Conservation (phyloP, 306 rosid species). For the Castanopsis chinensis region DNA sequence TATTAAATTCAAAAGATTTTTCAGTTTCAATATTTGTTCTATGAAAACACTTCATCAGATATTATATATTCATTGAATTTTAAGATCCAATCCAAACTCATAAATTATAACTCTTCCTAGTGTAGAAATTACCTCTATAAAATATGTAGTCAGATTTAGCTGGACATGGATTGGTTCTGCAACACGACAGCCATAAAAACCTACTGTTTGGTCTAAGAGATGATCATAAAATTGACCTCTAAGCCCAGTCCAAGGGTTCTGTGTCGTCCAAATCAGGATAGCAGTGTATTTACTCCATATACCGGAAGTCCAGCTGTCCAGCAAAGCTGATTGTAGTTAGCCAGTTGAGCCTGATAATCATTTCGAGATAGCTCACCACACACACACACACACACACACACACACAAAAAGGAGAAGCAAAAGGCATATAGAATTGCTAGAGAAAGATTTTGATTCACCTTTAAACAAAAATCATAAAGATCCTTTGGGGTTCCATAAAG, state of each 20-base stretch:
- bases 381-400: not conserved
- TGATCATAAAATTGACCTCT: conserved; percentile 96
- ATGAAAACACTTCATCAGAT: not conserved
- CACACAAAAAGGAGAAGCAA: not conserved
- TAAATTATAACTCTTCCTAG: conserved; percentile 12
- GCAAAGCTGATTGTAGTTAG: conserved; percentile 83
- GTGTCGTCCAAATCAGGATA: conserved; percentile 91
- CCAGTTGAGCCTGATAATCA: conserved; percentile 82
- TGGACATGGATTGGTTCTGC: conserved; percentile 92
- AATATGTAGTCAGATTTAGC: conserved; percentile 74
- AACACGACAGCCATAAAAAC: conserved; percentile 90
- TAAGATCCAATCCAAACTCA: not conserved
- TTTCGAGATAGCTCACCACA: conserved; percentile 20
- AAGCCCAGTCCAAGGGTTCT: conserved; percentile 96
- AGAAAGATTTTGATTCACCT: no score
- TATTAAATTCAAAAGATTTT: not conserved
- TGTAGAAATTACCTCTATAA: conserved; percentile 54
- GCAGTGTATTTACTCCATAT: conserved; percentile 98
- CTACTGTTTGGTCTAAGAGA: conserved; percentile 90
- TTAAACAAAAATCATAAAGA: no score
- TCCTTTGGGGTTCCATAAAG: no score
- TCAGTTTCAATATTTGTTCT: not conserved
- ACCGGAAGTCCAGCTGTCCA: conserved; percentile 83
- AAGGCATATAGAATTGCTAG: conserved; percentile 14
- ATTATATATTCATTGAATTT: not conserved